These are phyloP conservation scores for Candida corydali DNA, from an alignment of 805 yeast species.

Conservation along the genomic window DNA sequence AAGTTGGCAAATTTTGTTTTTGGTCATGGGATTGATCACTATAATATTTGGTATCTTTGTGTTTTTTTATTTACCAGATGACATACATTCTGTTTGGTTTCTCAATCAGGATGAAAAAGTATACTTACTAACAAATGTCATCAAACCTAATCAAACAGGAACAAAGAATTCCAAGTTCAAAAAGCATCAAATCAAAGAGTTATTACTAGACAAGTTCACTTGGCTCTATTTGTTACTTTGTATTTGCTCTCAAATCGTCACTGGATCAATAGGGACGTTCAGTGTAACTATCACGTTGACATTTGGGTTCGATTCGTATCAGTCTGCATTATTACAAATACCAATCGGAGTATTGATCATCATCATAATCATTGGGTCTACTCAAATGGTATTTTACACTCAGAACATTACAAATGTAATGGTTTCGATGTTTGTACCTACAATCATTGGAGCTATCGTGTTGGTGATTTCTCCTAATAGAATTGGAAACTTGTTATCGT, in stretches of 20 bases:
- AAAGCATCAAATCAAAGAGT: slow-evolving; percentile 42
- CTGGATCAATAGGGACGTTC: slow-evolving; percentile 51
- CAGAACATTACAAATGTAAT: slow-evolving; percentile 23
- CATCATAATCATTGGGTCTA: slow-evolving; percentile 26
- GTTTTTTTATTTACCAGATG: slow-evolving; percentile 46
- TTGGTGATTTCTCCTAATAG: slow-evolving; percentile 33
- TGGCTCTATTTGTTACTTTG: slow-evolving; percentile 48
- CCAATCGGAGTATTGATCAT: slow-evolving; percentile 53
- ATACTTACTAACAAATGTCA: slow-evolving; percentile 39
- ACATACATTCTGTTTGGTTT: slow-evolving; percentile 36
- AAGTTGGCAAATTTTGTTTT: slow-evolving; percentile 62
- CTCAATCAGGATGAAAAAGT: slow-evolving; percentile 38
- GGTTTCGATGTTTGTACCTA: slow-evolving; percentile 28
- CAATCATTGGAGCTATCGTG: slow-evolving; percentile 38
- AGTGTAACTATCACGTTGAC: slow-evolving; percentile 49
- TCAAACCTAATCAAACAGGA: slow-evolving; percentile 47
- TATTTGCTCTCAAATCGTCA: slow-evolving; percentile 43
- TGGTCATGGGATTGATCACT: slow-evolving; percentile 53
- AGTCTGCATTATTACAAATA: slow-evolving; percentile 49
- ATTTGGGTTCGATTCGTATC: slow-evolving; percentile 44
- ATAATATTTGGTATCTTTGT: slow-evolving; percentile 45
- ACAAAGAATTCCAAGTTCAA: slow-evolving; percentile 46
- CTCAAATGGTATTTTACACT: slow-evolving; percentile 25
- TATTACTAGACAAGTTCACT: slow-evolving; percentile 44
- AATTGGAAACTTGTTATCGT: slow-evolving; percentile 46